Base-by-base conservation (phyloP, 331 rosid species). In the Malus hybrid region DNA sequence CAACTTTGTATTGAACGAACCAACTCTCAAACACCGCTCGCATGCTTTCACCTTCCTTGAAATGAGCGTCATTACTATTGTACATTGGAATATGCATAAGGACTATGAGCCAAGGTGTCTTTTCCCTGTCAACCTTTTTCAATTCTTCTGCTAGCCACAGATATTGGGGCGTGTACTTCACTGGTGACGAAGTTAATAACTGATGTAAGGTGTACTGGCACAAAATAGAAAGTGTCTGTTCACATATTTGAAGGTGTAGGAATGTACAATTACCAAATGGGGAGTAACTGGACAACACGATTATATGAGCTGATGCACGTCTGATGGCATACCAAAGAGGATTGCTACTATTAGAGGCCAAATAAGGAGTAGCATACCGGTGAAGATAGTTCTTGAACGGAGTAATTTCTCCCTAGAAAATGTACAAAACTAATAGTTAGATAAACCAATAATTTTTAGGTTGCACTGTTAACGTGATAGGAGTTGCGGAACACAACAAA, bases 311-410 rank as follows among this genome's bases (percentile, higher is more conserved):
- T 44, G 99, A 95, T 2, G 97, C 99, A 22, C 97, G 91, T 84
- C 99, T 83, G 79, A 95, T 69, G 64, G 99, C 93, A 75, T 92
- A 95, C 99, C 99, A 95, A 67, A 95, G 96, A 59, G 97, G 97
- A 78, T 74, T 92, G 88, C 84, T 89, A 82, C 99, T 95, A 20
- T 86, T 74, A 86, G 97, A 86, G 67, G 96, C 97, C 77, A 81
- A 44, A 80, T 89, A 82, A 78, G 99, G 99, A 71, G 96, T 92
- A 67, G 81, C 24, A 79, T 87, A 86, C 77, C 97, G 93, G 12
- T 89, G 56, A 80, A 92, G 92, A 85, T 69, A 95, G 75, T 77
- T 67, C 85, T 86, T 95, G 85, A 95, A 92, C 34, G 97, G 99
- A 79, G 77, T 83, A 75, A 89, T 91, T 88, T 95, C 99, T 52